phyloP scores from a whole-genome alignment of 1,139 yeast species.

The Candida sp. region DNA sequence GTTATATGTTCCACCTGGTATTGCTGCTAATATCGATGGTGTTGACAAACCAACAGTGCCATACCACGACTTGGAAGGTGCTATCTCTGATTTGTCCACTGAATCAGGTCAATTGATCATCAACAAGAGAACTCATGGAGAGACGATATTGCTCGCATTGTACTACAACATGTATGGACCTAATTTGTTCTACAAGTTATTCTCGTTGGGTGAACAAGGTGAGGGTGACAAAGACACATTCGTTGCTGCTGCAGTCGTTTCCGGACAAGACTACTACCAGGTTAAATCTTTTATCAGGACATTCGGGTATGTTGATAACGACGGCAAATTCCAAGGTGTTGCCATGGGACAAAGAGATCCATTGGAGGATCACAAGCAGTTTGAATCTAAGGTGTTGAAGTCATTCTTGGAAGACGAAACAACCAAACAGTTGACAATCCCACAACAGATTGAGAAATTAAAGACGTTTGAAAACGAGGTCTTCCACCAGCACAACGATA shows the following conservation, averaged over 20 bases:
- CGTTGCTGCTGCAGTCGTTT: conserved; percentile 58
- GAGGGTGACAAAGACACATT: conserved; percentile 76
- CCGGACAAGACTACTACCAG: conserved; percentile 53
- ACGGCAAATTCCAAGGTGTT: conserved; percentile 34
- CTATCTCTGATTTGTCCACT: conserved; percentile 64
- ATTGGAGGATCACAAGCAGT: conserved; percentile 27
- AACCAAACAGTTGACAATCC: conserved; percentile 3
- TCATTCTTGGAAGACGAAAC: conserved; percentile 8
- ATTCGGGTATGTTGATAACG: conserved; percentile 31
- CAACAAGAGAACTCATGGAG: conserved; percentile 56
- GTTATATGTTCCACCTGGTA: conserved; percentile 13
- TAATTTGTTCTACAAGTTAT: conserved; percentile 53
- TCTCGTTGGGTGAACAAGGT: conserved; percentile 64
- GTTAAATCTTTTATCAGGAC: conserved; percentile 42
- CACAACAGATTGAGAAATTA: conserved; percentile 27
- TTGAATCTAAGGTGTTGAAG: conserved; percentile 13
- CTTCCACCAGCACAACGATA: conserved; percentile 19
- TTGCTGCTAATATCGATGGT: conserved; percentile 10
- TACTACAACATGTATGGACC: conserved; percentile 69
- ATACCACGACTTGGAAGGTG: conserved; percentile 57
- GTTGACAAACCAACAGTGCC: conserved; percentile 22
- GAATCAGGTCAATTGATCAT: conserved; percentile 67
- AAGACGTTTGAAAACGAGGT: conserved; percentile 19
- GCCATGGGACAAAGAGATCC: conserved; percentile 48
- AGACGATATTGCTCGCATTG: conserved; percentile 52